Conservation (phyloP, 139 green algal genomes). For the Chlorella sp. region DNA sequence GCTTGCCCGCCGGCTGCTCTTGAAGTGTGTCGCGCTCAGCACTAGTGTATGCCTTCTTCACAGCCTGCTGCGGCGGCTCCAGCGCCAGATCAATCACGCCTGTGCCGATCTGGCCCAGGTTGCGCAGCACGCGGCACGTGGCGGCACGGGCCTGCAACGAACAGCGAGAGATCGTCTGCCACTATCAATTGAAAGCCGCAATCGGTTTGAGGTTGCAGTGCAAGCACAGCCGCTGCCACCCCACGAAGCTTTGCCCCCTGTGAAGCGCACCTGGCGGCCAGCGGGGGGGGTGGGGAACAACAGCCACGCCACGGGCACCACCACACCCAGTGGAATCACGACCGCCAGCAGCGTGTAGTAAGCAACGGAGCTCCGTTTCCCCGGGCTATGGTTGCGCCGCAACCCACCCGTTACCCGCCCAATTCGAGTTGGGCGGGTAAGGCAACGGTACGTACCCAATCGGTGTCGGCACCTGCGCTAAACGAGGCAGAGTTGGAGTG, state of each 20-base stretch:
- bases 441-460: background rate
- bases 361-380: too few species aligned
- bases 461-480: too few species aligned
- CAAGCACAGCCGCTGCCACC: too few species aligned
- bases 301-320: background rate
- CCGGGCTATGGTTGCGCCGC: too few species aligned
- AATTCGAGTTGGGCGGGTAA: background rate
- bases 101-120: background rate
- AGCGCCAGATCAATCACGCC: background rate
- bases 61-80: background rate
- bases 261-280: slow-evolving; percentile 1
- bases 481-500: background rate
- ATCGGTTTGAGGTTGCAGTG: background rate
- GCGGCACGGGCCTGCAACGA: background rate
- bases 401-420: too few species aligned
- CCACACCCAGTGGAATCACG: background rate
- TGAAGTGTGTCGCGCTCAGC: too few species aligned
- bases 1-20: too few species aligned
- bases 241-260: background rate
- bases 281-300: background rate
- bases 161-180: too few species aligned
- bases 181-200: too few species aligned
- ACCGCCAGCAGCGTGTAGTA: background rate
- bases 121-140: background rate
- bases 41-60: background rate